Conservation (phyloP, 305 asterid species). For the Euphrasia arctica region DNA sequence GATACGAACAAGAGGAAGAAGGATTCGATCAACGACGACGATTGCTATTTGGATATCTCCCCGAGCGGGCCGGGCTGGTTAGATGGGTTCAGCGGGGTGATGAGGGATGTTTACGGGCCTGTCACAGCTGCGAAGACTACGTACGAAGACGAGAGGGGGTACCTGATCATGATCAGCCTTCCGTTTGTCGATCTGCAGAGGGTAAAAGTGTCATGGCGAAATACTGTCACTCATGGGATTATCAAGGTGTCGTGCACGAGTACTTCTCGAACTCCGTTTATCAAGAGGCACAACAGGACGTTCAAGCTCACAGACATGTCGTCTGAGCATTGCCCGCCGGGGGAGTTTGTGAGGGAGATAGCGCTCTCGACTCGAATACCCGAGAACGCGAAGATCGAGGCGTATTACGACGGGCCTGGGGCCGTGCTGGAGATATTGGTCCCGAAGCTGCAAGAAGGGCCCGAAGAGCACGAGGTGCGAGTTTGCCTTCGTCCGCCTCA, state of each 20-base stretch:
- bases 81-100: conserved; percentile 64
- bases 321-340: conserved; percentile 88
- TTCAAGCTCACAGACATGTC: conserved; percentile 69
- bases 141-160: conserved; percentile 76
- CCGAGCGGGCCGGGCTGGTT: conserved; percentile 68
- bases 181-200: conserved; percentile 84
- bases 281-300: conserved; percentile 72
- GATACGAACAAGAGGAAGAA: conserved; percentile 63
- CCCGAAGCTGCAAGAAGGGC: conserved; percentile 71
- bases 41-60: conserved; percentile 49
- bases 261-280: conserved; percentile 56
- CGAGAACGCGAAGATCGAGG: conserved; percentile 89
- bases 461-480: conserved; percentile 90
- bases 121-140: conserved; percentile 88
- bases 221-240: conserved; percentile 72
- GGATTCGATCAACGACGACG: conserved; percentile 51
- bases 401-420: conserved; percentile 79
- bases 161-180: conserved; percentile 63
- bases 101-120: conserved; percentile 71
- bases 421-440: conserved; percentile 80
- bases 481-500: conserved; percentile 66
- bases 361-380: conserved; percentile 83
- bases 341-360: conserved; percentile 81
- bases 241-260: conserved; percentile 73
- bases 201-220: conserved; percentile 91